A percentile compares a stretch with the other conserved stretches of the same genome.
These are phyloP conservation scores for Millerozyma miso DNA, from an alignment of 805 yeast genomes.

Conservation along the genomic window DNA sequence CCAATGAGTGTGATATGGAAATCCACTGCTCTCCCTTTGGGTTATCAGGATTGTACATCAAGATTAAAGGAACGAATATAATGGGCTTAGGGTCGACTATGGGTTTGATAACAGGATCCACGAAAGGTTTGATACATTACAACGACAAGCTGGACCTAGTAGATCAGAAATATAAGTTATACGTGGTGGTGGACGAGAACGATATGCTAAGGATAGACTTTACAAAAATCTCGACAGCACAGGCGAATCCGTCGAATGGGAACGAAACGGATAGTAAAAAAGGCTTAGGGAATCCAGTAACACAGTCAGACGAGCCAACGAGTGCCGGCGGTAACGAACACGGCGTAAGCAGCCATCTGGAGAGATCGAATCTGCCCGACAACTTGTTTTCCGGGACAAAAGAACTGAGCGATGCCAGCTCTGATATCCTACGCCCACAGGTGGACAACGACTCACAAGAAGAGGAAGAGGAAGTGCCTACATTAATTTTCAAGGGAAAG, in stretches of 20 bases:
- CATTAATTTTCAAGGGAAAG: constrained; percentile 46
- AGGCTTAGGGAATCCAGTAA: background rate
- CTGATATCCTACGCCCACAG: constrained; percentile 3
- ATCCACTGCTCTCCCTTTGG: constrained; percentile 58
- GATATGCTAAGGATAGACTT: constrained; percentile 48
- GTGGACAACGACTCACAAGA: constrained; percentile 27
- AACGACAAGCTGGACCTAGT: constrained; percentile 44
- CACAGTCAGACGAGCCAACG: background rate
- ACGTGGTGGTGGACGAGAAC: constrained; percentile 44
- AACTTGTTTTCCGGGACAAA: background rate
- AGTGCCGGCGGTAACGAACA: background rate
- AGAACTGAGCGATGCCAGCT: background rate
- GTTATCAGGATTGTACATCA: constrained; percentile 46
- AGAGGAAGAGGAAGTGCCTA: constrained; percentile 41
- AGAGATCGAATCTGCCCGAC: background rate
- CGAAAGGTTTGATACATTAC: constrained; percentile 46
- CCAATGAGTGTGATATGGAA: constrained; percentile 49
- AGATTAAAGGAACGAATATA: constrained; percentile 43
- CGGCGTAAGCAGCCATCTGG: background rate
- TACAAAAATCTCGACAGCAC: constrained; percentile 38
- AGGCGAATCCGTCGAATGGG: constrained; percentile 9
- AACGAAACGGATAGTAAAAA: constrained; percentile 1
- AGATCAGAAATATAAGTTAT: constrained; percentile 46
- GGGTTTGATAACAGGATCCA: constrained; percentile 52
- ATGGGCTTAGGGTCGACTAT: constrained; percentile 55